Conservation (phyloP, 2,329 filamentous ascomycete species). For the Cryphonectria parasitica region DNA sequence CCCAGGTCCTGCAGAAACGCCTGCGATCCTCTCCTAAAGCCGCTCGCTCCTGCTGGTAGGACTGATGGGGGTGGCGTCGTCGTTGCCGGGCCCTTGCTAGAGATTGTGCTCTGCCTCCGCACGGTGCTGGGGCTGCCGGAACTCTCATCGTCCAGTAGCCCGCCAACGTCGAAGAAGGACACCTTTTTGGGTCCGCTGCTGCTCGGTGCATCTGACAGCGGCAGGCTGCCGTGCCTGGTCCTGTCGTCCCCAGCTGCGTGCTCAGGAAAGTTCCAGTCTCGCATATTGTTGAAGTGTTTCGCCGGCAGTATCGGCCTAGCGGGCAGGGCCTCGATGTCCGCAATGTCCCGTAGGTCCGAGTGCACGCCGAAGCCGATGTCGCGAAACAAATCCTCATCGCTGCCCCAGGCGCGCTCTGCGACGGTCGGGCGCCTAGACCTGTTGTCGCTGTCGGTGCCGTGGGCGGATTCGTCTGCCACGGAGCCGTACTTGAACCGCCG, state of each 20-base stretch:
- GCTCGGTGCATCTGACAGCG: slow-evolving; percentile 41
- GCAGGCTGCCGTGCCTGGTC: slow-evolving; percentile 31
- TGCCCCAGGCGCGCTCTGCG: slow-evolving; percentile 72
- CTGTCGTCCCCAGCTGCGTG: slow-evolving; percentile 38
- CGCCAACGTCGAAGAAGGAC: slow-evolving; percentile 86
- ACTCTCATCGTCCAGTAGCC: slow-evolving; percentile 60
- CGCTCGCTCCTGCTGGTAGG: slow-evolving; percentile 48
- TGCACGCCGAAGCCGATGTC: slow-evolving; percentile 74
- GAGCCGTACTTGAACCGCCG: slow-evolving; percentile 74
- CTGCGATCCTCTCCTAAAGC: slow-evolving; percentile 58
- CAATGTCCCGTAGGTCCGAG: slow-evolving; percentile 51
- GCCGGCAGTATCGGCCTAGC: slow-evolving; percentile 36
- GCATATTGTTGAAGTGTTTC: slow-evolving; percentile 37
- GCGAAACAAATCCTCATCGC: slow-evolving; percentile 86
- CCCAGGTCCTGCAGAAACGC: slow-evolving; percentile 63
- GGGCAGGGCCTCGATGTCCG: slow-evolving; percentile 29
- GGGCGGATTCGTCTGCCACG: slow-evolving; percentile 40
- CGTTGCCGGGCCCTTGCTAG: slow-evolving; percentile 41
- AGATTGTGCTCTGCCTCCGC: slow-evolving; percentile 48
- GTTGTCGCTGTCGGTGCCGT: slow-evolving; percentile 63
- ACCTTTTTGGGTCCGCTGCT: slow-evolving; percentile 59
- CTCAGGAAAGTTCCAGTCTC: slow-evolving; percentile 53
- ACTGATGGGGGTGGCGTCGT: slow-evolving; percentile 47
- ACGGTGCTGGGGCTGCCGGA: slow-evolving; percentile 30
- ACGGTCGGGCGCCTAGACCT: slow-evolving; percentile 54